These are phyloP conservation scores for Colletotrichum salicis DNA, from an alignment of 2,329 filamentous ascomycete species.

Conservation along the genomic window DNA sequence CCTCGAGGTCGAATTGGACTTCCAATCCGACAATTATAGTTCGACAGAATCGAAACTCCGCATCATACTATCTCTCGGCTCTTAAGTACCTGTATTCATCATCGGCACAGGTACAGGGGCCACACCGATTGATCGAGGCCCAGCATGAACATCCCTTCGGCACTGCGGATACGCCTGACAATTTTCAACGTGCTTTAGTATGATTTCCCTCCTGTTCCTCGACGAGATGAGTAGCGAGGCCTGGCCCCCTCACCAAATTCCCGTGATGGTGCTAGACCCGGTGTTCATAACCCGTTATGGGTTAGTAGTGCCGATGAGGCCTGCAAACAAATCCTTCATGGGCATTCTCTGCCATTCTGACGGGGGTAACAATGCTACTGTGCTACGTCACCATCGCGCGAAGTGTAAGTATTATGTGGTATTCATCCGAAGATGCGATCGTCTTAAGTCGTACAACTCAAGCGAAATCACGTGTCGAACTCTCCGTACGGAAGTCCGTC, in stretches of 20 bases:
- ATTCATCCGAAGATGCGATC: constrained; percentile 13
- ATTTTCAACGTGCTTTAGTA: no score
- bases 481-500: neutral
- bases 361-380: constrained; percentile 1
- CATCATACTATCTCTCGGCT: no score
- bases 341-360: neutral
- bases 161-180: no score
- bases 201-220: no score
- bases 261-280: neutral
- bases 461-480: neutral
- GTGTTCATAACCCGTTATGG: neutral
- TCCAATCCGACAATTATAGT: no score
- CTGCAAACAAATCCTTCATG: neutral
- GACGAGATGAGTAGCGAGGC: no score
- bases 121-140: no score
- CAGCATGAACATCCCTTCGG: no score
- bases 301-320: neutral
- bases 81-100: no score
- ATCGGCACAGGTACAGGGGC: no score
- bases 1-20: no score
- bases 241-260: neutral
- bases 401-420: neutral
- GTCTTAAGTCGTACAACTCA: neutral
- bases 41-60: no score
- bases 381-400: constrained; percentile 2